Percentiles rank a stretch among this genome's conserved stretches.
These are phyloP conservation scores for Hypoxylon sp. DNA, from an alignment of 2,329 filamentous ascomycete genomes.

Conservation along the genomic window DNA sequence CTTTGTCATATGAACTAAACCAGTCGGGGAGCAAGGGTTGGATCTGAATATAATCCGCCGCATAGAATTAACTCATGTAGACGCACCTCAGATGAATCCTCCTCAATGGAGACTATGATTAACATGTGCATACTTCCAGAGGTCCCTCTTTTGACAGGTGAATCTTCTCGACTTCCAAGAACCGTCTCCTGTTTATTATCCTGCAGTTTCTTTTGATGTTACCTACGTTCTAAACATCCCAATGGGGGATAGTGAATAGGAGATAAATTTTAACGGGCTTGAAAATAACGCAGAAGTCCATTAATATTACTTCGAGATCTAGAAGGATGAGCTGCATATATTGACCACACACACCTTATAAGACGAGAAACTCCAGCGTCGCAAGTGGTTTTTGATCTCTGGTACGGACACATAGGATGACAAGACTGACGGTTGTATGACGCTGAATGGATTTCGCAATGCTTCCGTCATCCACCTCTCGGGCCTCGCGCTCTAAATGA, in stretches of 20 bases:
- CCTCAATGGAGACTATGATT: too few species aligned
- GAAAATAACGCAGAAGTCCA: neutral
- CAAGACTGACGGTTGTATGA: conserved; percentile 6
- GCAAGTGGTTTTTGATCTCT: neutral
- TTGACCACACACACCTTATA: neutral
- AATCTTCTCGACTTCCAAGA: too few species aligned
- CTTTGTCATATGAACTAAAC: neutral
- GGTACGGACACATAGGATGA: neutral
- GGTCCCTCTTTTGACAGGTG: too few species aligned
- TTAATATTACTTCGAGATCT: neutral
- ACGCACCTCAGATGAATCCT: too few species aligned
- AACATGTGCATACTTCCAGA: too few species aligned
- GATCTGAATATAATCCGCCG: too few species aligned
- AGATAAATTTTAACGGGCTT: neutral
- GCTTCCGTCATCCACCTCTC: neutral
- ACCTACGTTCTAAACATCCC: neutral
- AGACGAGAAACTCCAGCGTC: neutral
- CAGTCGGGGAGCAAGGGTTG: neutral
- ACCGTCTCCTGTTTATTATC: too few species aligned
- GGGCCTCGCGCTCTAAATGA: too few species aligned
- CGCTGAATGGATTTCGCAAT: neutral
- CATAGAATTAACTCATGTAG: too few species aligned
- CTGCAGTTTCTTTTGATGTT: neutral
- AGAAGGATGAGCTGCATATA: neutral
- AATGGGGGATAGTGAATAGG: neutral